phyloP scores from a whole-genome alignment of 176 grass and related monocot species.

The Aegilops tauschii region DNA sequence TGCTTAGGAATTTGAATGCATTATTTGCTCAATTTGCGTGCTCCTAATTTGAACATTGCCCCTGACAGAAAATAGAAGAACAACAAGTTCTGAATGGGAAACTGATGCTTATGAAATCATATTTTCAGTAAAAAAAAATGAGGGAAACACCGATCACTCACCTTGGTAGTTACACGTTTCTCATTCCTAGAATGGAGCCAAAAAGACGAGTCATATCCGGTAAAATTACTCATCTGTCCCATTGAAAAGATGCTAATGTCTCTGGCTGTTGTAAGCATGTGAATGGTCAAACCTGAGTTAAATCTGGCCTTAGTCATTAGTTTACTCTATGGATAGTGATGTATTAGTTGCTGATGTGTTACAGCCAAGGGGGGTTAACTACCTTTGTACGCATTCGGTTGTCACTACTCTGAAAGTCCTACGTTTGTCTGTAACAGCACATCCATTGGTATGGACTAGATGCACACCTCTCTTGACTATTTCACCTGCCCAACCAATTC shows the following conservation, averaged over 20 bases:
- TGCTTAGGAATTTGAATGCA: not conserved
- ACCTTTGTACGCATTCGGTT: conserved; percentile 40
- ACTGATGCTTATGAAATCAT: not conserved
- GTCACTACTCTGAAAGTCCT: conserved; percentile 29
- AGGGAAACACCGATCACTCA: not conserved
- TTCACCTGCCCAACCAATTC: not conserved
- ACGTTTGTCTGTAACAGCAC: not conserved
- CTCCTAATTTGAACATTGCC: not conserved
- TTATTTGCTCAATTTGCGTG: not conserved
- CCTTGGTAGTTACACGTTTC: not conserved
- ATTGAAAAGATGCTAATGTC: conserved; percentile 26
- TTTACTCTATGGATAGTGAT: conserved; percentile 31
- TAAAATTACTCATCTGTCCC: conserved; percentile 10
- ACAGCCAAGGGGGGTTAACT: conserved; percentile 26
- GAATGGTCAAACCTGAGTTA: conserved; percentile 34
- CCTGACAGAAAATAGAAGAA: not conserved
- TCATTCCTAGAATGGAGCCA: not conserved
- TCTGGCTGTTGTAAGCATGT: conserved; percentile 42
- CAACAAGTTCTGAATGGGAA: not conserved
- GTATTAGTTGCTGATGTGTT: conserved; percentile 25
- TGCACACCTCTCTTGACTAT: conserved; percentile 31
- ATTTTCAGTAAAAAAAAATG: not conserved
- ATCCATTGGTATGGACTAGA: conserved; percentile 19
- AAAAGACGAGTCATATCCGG: not conserved
- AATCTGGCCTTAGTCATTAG: conserved; percentile 25